These are phyloP conservation scores for Arthromyces matolae DNA, from an alignment of 768 basidiomycete species.

Conservation along the genomic window DNA sequence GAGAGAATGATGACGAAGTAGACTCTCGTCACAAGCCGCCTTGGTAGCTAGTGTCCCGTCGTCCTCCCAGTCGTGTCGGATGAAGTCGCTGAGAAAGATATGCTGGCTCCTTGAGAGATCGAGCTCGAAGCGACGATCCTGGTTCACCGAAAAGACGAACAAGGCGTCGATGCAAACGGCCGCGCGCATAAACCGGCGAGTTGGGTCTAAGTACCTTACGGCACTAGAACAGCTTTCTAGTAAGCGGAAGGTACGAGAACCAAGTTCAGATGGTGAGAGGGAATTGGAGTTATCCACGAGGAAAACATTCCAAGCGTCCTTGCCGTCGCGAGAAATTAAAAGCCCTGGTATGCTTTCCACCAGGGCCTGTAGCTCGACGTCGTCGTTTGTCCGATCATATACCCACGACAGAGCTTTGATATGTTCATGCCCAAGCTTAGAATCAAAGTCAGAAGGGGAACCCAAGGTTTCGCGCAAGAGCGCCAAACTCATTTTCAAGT, in stretches of 20 bases:
- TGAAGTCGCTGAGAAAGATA: too few species aligned
- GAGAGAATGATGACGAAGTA: background rate
- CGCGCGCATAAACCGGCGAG: too few species aligned
- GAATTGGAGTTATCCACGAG: background rate
- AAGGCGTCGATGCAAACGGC: too few species aligned
- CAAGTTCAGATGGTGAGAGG: background rate
- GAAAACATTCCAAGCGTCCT: background rate
- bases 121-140: too few species aligned
- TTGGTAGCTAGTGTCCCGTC: too few species aligned
- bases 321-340: background rate
- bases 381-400: conserved; percentile 2
- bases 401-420: background rate
- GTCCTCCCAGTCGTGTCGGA: too few species aligned
- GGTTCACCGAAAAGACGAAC: too few species aligned
- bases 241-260: background rate
- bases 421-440: background rate
- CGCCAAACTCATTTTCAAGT: background rate
- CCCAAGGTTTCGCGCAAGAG: background rate
- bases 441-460: background rate
- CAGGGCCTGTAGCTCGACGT: background rate
- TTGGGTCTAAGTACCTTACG: too few species aligned
- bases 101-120: too few species aligned
- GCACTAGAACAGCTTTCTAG: background rate
- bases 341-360: background rate
- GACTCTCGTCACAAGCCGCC: too few species aligned